phyloP scores from a whole-genome alignment of 2,329 filamentous ascomycete genomes.

The Trichoderma breve region DNA sequence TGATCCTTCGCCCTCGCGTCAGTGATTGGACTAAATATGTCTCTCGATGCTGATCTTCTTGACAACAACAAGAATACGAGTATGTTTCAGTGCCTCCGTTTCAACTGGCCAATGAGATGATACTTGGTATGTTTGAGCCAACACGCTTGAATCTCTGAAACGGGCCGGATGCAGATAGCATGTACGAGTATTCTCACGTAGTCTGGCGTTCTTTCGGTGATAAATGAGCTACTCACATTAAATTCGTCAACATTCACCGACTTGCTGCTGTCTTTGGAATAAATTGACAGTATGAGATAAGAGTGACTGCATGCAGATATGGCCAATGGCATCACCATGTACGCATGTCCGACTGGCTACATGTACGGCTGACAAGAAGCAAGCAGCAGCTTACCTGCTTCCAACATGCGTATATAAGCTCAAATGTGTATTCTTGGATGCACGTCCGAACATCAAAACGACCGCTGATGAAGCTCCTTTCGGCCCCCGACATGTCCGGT shows the following conservation, averaged over 20 bases:
- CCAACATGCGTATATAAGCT: constrained; percentile 1
- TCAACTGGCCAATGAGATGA: neutral
- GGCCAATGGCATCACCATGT: neutral
- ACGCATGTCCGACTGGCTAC: neutral
- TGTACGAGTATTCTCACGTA: neutral
- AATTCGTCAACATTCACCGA: neutral
- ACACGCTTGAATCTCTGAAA: neutral
- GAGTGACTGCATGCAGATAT: neutral
- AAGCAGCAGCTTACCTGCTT: neutral
- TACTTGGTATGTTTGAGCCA: neutral
- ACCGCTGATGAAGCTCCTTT: neutral
- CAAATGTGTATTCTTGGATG: neutral
- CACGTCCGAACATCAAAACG: neutral
- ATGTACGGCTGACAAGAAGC: neutral
- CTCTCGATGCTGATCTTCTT: neutral
- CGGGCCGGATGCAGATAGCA: neutral
- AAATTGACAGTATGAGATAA: neutral
- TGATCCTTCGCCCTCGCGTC: neutral
- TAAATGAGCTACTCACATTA: neutral
- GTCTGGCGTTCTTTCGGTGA: neutral
- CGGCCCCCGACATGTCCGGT: neutral
- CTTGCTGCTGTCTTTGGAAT: neutral
- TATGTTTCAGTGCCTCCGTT: neutral
- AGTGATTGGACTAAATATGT: neutral
- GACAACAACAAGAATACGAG: neutral